Percentiles rank a stretch among this genome's conserved stretches.
phyloP scores from a whole-genome alignment of 116 monocot species.

The Posidonia oceanica region DNA sequence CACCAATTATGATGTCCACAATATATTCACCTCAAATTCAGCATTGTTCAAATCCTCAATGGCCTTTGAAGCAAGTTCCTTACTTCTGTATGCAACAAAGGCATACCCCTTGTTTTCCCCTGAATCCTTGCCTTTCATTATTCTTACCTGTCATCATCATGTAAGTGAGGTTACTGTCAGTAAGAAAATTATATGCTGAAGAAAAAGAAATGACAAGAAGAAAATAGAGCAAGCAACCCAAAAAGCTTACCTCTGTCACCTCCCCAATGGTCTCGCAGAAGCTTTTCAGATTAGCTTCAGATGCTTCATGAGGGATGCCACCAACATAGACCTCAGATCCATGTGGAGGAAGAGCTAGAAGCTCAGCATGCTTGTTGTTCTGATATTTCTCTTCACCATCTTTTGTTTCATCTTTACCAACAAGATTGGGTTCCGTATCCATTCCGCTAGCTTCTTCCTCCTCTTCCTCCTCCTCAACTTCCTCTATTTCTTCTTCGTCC shows the following conservation, averaged over 20 bases:
- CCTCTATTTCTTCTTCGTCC: constrained; percentile 25
- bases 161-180: neutral
- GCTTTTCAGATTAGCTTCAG: constrained; percentile 37
- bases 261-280: constrained; percentile 70
- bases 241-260: constrained; percentile 42
- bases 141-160: constrained; percentile 41
- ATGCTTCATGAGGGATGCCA: constrained; percentile 37
- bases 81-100: constrained; percentile 55
- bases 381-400: constrained; percentile 12
- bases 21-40: constrained; percentile 43
- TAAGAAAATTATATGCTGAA: constrained; percentile 3
- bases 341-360: constrained; percentile 75
- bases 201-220: neutral
- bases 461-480: constrained; percentile 12
- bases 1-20: too few species aligned
- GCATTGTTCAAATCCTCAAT: constrained; percentile 47
- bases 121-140: constrained; percentile 70
- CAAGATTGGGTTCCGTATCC: constrained; percentile 1
- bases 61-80: constrained; percentile 54
- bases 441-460: constrained; percentile 8
- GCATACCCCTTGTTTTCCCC: constrained; percentile 54
- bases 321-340: constrained; percentile 82
- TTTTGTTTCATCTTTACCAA: constrained; percentile 9
- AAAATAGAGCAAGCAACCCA: neutral
- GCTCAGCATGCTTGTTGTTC: constrained; percentile 33